These are phyloP conservation scores for Poa pratensis DNA, from an alignment of 176 grass and related monocot species.

Conservation along the genomic window DNA sequence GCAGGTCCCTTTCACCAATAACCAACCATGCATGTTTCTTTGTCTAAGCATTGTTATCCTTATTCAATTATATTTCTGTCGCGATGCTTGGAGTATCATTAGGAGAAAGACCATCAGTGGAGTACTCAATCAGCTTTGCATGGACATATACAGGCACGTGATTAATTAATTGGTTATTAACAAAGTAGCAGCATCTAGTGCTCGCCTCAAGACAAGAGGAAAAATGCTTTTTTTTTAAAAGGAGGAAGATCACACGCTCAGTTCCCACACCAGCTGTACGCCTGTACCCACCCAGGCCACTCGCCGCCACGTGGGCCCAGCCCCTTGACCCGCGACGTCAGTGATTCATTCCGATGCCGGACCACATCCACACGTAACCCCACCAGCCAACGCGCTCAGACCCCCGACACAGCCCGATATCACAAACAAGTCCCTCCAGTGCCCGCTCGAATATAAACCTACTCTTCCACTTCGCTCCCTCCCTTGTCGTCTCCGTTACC, in stretches of 20 bases:
- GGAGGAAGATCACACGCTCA: background rate
- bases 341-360: conserved; percentile 28
- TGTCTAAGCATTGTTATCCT: conserved; percentile 22
- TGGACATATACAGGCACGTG: background rate
- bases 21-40: conserved; percentile 14
- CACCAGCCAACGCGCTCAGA: conserved; percentile 1
- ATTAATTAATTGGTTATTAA: background rate
- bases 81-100: conserved; percentile 12
- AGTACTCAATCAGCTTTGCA: background rate
- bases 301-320: conserved; percentile 38
- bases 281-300: background rate
- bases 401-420: background rate
- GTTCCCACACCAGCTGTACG: conserved; percentile 43
- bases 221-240: background rate
- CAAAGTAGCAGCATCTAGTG: conserved; percentile 6
- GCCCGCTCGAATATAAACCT: background rate
- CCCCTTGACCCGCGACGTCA: conserved; percentile 39
- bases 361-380: conserved; percentile 47
- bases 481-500: conserved; percentile 50
- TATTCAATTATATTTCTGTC: conserved; percentile 16
- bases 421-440: background rate
- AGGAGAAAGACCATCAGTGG: background rate
- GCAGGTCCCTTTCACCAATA: conserved; percentile 29
- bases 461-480: conserved; percentile 40
- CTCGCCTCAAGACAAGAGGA: background rate